Conservation (phyloP, 139 green algal genomes). For the Axilococcus clingmanii region DNA sequence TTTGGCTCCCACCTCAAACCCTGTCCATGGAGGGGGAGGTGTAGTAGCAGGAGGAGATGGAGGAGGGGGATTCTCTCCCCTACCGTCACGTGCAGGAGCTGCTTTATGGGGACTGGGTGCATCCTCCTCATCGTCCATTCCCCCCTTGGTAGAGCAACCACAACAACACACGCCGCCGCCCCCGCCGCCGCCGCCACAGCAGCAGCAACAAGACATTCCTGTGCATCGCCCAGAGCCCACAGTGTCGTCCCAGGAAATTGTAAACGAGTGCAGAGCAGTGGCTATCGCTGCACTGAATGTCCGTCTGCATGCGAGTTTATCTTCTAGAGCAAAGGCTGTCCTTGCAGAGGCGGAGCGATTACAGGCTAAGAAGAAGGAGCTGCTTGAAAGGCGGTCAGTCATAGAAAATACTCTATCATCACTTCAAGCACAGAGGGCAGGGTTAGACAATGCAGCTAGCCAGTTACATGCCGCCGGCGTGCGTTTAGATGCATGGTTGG, state of each 20-base stretch:
- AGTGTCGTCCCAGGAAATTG: background rate
- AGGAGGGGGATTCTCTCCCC: background rate
- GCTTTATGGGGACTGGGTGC: too few species aligned
- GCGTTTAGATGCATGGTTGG: constrained; percentile 5
- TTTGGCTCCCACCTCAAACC: too few species aligned
- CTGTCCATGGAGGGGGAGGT: background rate
- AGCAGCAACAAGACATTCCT: background rate
- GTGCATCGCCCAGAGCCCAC: too few species aligned
- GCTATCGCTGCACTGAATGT: background rate
- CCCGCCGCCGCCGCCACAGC: background rate
- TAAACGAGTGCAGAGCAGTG: background rate
- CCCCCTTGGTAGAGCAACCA: background rate
- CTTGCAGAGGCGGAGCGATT: background rate
- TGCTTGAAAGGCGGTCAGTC: background rate
- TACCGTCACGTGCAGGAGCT: background rate
- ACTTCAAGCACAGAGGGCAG: background rate
- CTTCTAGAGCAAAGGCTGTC: background rate
- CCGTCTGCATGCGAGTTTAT: background rate
- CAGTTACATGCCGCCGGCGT: background rate
- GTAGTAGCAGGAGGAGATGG: background rate
- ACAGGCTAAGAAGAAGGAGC: background rate
- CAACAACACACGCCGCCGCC: background rate
- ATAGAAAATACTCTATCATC: background rate
- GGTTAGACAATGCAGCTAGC: background rate
- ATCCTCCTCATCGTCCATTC: background rate